Evolutionary conservation across 306 rosid species (phyloP).

Genomic region (Rubus parviflorus): DNA sequence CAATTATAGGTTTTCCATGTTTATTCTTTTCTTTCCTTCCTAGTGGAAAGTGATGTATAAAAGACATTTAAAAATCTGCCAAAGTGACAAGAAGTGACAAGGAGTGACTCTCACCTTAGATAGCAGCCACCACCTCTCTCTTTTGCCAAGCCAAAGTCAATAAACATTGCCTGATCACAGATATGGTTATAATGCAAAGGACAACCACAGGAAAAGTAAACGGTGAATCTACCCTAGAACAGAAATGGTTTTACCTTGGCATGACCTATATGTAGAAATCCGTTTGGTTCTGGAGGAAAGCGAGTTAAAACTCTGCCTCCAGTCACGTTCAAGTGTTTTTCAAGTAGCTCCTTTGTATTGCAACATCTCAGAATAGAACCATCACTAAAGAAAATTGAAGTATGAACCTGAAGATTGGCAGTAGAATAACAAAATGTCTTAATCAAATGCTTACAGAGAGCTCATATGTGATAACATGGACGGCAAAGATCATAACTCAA

Average conservation of each 20-base stretch:
- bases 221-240: slow-evolving; percentile 5
- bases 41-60: not conserved
- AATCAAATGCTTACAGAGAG: not conserved
- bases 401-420: slow-evolving; percentile 72
- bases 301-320: slow-evolving; percentile 85
- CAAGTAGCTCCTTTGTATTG: slow-evolving; percentile 77
- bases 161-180: slow-evolving; percentile 83
- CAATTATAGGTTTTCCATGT: not conserved
- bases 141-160: slow-evolving; percentile 93
- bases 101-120: slow-evolving; percentile 56
- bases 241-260: slow-evolving; percentile 63
- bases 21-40: not conserved
- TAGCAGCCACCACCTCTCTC: slow-evolving; percentile 93
- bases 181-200: not conserved
- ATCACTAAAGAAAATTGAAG: slow-evolving; percentile 81
- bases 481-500: not conserved
- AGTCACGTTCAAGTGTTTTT: slow-evolving; percentile 66
- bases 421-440: slow-evolving; percentile 6
- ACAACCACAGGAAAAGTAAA: slow-evolving; percentile 9
- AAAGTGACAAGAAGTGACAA: not conserved
- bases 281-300: slow-evolving; percentile 99
- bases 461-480: not conserved
- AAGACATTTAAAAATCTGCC: not conserved
- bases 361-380: slow-evolving; percentile 86
- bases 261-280: slow-evolving; percentile 96